These are phyloP conservation scores for Triticum monococcum DNA, from an alignment of 176 grass and related monocot species.

Conservation along the genomic window DNA sequence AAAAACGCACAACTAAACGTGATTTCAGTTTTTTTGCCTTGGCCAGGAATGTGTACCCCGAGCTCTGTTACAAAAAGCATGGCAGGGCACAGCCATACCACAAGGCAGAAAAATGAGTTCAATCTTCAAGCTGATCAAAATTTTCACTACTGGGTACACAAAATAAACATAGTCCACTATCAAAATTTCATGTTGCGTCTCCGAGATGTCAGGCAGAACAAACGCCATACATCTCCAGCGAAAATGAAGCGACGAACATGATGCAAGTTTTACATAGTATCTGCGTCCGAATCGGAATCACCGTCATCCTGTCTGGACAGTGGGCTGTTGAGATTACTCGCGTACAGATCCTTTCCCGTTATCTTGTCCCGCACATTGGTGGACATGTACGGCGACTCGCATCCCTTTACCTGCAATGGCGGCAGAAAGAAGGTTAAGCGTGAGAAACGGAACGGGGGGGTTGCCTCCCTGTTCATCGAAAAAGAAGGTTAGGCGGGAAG, in stretches of 20 bases:
- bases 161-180: not conserved
- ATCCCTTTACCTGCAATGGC: not conserved
- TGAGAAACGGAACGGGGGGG: too few species aligned
- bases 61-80: not conserved
- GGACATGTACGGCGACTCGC: conserved; percentile 1
- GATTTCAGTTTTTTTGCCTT: not conserved
- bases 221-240: not conserved
- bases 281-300: not conserved
- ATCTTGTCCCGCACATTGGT: conserved; percentile 5
- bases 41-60: not conserved
- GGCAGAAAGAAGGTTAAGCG: not conserved
- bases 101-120: not conserved
- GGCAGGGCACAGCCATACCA: not conserved
- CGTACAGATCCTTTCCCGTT: not conserved
- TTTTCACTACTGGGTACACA: not conserved
- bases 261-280: not conserved
- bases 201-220: not conserved
- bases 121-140: not conserved
- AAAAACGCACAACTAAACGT: not conserved
- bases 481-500: not conserved
- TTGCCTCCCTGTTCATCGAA: too few species aligned
- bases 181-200: not conserved
- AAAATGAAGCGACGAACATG: not conserved
- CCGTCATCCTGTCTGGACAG: not conserved
- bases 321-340: not conserved